Evolutionary conservation across 2,329 filamentous ascomycete genomes (phyloP).

Genomic region (Colletotrichum cordylinicola): DNA sequence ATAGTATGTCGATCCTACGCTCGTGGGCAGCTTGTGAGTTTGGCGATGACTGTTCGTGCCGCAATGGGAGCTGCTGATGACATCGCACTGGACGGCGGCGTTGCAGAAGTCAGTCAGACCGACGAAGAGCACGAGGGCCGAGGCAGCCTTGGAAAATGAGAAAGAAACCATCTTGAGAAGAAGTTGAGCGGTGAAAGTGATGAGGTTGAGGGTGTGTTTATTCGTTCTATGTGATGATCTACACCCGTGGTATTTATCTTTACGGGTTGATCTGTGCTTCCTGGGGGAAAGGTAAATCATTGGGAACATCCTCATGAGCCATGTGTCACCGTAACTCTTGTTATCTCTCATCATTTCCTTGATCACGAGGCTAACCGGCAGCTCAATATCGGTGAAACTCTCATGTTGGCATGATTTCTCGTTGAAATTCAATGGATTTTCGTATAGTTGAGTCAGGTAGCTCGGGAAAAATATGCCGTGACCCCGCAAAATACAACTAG

Average conservation of each 20-base stretch:
- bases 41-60: neutral
- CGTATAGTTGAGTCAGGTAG: neutral
- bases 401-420: neutral
- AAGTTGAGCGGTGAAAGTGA: neutral
- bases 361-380: neutral
- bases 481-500: neutral
- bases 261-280: neutral
- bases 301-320: neutral
- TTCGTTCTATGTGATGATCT: neutral
- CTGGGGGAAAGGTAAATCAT: neutral
- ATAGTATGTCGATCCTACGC: neutral
- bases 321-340: neutral
- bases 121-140: neutral
- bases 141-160: neutral
- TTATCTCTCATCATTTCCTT: neutral
- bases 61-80: neutral
- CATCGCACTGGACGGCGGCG: neutral
- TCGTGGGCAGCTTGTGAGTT: neutral
- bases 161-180: neutral
- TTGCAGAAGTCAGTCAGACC: neutral
- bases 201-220: neutral
- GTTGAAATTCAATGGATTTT: neutral
- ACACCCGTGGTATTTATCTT: neutral
- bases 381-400: neutral
- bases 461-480: neutral